Base-by-base conservation (phyloP, 2,329 filamentous ascomycete genomes). In the Talaromyces sp. region DNA sequence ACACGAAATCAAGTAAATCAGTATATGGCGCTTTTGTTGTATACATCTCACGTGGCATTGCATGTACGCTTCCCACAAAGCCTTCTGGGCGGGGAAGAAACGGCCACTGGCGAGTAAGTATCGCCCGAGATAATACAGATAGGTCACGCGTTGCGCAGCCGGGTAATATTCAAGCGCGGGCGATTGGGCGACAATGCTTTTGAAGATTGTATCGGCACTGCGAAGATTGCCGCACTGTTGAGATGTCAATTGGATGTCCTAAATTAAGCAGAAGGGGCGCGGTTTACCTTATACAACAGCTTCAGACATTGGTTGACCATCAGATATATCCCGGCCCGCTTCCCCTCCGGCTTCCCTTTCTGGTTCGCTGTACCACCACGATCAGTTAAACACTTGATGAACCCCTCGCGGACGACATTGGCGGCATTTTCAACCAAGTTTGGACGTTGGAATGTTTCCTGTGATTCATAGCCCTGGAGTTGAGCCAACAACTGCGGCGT, bases 301-400 rank as follows among this genome's bases (percentile, higher is more conserved):
- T 92, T 93, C 54, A 97, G 78, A 41, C 92, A 94, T 26, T 96
- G 83, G 70, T 97, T 97, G 62, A 92, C 92, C 75, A 96, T 92
- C 61, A 90, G 87, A 76, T 97, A 97, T 63, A 97, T 92, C 50
- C 91, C 92, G 11, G 88, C 78, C 70, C 93, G 91, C 72, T 92
- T 95, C 58, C 92, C 91, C 67, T 92, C 89, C 0, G 91, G 91
- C 62, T 81, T 84, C 21, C 85, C 86, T 27, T 83, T 74, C 0
- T 81, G 80, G 14, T 79, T 78, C 12, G 85, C 80, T 27, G 83
- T 85, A 19, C 86, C 86, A 1, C 85, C 88, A 54, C 91, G 85
- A 71, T 96, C 92, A 3, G 89, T 92, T 35, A 96, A 78, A 65
- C 93, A 97, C 43, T 91, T 91, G 11, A 91, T 94, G 70, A 97